Conservation (phyloP, 768 basidiomycete species). For the Tricholoma bakamatsutake region DNA sequence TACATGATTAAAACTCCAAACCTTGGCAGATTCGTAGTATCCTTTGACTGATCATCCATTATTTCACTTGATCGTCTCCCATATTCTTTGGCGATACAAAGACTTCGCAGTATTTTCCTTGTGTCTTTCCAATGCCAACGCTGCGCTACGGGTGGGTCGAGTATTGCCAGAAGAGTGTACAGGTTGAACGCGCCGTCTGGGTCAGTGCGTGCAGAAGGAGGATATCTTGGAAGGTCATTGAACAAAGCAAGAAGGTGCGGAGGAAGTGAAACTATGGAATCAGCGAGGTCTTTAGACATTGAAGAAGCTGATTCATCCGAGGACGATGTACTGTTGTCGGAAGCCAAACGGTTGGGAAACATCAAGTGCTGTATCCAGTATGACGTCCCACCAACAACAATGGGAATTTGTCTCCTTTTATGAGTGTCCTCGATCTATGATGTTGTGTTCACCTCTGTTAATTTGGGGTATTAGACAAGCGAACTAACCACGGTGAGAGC, state of each 20-base stretch:
- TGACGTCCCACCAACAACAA: conserved; percentile 91
- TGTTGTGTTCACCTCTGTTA: conserved; percentile 2
- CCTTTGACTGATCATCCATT: conserved; percentile 53
- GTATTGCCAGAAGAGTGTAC: conserved; percentile 53
- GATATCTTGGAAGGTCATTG: conserved; percentile 49
- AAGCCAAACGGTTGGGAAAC: conserved; percentile 70
- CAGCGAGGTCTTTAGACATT: conserved; percentile 31
- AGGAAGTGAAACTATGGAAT: conserved; percentile 40
- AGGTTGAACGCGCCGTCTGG: conserved; percentile 58
- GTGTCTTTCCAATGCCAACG: conserved; percentile 98
- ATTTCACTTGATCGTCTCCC: conserved; percentile 64
- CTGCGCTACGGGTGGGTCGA: conserved; percentile 70
- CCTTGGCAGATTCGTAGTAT: conserved; percentile 42
- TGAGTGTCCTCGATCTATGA: conserved; percentile 74
- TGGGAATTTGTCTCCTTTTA: conserved; percentile 58
- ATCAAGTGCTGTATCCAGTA: conserved; percentile 98
- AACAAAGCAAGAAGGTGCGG: conserved; percentile 45
- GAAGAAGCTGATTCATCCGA: not conserved
- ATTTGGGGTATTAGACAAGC: not conserved
- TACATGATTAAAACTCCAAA: conserved; percentile 18
- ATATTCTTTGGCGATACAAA: conserved; percentile 72
- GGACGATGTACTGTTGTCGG: conserved; percentile 15
- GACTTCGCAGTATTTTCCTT: conserved; percentile 77
- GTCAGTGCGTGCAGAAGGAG: conserved; percentile 49
- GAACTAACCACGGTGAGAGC: conserved; percentile 66